Base-by-base conservation (phyloP, 495 filamentous ascomycete species). In the Podospora fimiseda region DNA sequence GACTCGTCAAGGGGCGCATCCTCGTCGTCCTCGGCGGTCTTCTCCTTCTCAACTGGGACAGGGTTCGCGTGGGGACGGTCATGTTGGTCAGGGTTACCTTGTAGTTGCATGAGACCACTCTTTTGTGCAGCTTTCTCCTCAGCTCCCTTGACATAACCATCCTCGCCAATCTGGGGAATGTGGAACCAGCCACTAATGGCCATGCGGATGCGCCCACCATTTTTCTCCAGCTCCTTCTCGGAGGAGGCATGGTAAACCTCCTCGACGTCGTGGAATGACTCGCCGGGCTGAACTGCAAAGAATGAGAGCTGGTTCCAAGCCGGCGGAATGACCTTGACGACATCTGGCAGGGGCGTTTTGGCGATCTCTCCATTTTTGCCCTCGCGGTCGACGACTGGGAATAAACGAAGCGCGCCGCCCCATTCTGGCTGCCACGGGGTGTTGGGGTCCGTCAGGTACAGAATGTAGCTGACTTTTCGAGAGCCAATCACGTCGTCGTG, bases 151-250 rank as follows among this genome's bases (percentile, higher is more conserved):
- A 90, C 83, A 57, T 85, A 97, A 9, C 93, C 94, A n/a, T 92
- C 88, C 63, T 99, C 93, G 33, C 93, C 93, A 56, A 87, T 74
- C 64, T 99, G 93, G 0, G 93, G 94, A 48, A 99, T 96, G 65
- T 99, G 93, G 70, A 90, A 99, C 93, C 93, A 99, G n/a, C 93
- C 93, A 55, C 88, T 94, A 58, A 99, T 97, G 21, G 93, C 93
- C 90, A 97, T 96, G 50, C 93, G 81, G 40, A 95, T 81, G 42
- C 93, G 81, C 6, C 78, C 77, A 40, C 84, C 84, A 30, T 85
- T 78, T 53, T 80, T 80, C 49, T 81, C 80, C 2, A 75, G 70
- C 51, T 77, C 70, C 39, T 70, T 65, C 62, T 73, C 70, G 30
- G 56, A 70, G 41, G 70, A 66, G 39, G 80, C 77, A 59, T 87